These are phyloP conservation scores for Durusdinium trenchii DNA, from an alignment of 73 alveolate genomes.

Conservation along the genomic window DNA sequence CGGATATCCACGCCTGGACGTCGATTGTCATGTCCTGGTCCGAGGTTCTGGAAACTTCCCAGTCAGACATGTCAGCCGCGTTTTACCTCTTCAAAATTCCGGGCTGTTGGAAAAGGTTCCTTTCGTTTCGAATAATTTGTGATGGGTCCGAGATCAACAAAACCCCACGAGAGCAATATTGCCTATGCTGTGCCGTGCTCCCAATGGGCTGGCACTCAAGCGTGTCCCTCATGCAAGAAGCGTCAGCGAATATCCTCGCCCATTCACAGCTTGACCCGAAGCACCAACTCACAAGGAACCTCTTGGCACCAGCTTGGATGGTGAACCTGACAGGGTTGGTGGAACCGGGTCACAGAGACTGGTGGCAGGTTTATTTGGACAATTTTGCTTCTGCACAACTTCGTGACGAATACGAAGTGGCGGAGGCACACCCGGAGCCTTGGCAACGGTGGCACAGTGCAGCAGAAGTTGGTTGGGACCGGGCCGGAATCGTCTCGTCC, in stretches of 20 bases:
- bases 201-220: background rate
- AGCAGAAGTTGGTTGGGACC: background rate
- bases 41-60: background rate
- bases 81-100: background rate
- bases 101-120: background rate
- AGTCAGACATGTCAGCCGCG: background rate
- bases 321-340: background rate
- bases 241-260: background rate
- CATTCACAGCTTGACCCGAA: background rate
- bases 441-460: too few species aligned
- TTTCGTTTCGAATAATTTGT: background rate
- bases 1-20: background rate
- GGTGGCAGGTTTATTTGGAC: conserved; percentile 19
- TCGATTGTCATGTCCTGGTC: background rate
- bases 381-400: background rate
- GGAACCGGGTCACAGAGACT: background rate
- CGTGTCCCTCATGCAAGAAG: background rate
- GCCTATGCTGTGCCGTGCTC: background rate
- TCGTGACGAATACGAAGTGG: background rate
- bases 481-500: background rate
- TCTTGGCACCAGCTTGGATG: background rate
- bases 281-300: background rate
- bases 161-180: background rate
- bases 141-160: background rate
- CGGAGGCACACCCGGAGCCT: background rate